These are phyloP conservation scores for Aspergillus tanneri DNA, from an alignment of 2,329 filamentous ascomycete species.

Conservation along the genomic window DNA sequence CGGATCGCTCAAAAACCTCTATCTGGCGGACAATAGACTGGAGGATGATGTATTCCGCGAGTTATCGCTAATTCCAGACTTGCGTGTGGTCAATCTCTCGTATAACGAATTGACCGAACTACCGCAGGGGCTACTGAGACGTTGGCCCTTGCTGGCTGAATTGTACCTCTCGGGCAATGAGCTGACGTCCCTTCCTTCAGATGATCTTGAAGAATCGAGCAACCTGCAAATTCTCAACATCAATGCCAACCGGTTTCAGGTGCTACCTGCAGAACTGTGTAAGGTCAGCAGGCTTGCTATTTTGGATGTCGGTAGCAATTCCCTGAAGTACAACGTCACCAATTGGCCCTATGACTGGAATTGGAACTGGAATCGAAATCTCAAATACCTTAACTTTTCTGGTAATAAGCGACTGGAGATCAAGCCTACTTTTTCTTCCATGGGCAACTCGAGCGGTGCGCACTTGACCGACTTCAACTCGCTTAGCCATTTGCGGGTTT, in stretches of 20 bases:
- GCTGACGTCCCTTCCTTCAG: conserved; percentile 82
- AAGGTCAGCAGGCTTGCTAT: conserved; percentile 90
- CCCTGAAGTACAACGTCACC: conserved; percentile 95
- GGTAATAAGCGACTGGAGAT: conserved; percentile 97
- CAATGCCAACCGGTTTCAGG: conserved; percentile 97
- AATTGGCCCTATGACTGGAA: conserved; percentile 99
- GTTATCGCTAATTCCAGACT: conserved; percentile 74
- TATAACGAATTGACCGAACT: conserved; percentile 95
- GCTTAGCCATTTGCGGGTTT: conserved; percentile 75
- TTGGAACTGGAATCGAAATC: conserved; percentile 96
- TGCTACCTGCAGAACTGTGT: conserved; percentile 89
- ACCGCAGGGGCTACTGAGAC: conserved; percentile 80
- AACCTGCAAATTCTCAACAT: conserved; percentile 87
- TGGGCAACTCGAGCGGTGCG: conserved; percentile 56
- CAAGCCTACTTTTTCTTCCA: conserved; percentile 63
- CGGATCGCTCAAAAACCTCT: conserved; percentile 77
- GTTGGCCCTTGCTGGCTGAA: conserved; percentile 87
- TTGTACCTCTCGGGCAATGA: conserved; percentile 95
- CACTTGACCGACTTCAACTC: conserved; percentile 88
- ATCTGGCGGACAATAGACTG: conserved; percentile 88
- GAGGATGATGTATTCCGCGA: conserved; percentile 96
- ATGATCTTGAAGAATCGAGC: conserved; percentile 88
- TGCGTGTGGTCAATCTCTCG: conserved; percentile 86
- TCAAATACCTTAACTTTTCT: conserved; percentile 92
- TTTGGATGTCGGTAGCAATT: conserved; percentile 92